phyloP scores from a whole-genome alignment of 1,139 yeast species.

The Blastobotrys elegans region DNA sequence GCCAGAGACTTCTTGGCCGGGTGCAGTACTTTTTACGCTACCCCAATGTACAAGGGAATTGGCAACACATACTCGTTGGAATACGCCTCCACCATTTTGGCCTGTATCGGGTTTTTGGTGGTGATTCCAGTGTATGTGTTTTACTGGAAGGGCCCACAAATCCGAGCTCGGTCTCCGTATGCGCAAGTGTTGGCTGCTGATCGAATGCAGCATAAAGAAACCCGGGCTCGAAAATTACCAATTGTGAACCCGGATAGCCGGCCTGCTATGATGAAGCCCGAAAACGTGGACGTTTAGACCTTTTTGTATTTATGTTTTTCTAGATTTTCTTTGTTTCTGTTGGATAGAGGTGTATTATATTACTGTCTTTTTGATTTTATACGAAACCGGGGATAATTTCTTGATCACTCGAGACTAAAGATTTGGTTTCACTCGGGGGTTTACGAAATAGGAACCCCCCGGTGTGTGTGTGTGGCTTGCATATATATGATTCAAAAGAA shows the following conservation, averaged over 20 bases:
- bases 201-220: constrained; percentile 2
- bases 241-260: neutral
- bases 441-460: too few relatives aligned
- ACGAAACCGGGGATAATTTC: too few relatives aligned
- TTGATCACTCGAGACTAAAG: too few relatives aligned
- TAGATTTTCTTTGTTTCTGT: neutral
- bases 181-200: constrained; percentile 21
- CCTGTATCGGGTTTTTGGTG: constrained; percentile 30
- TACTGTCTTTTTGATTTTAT: too few relatives aligned
- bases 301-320: neutral
- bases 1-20: constrained; percentile 42
- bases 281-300: neutral
- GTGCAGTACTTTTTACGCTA: constrained; percentile 37
- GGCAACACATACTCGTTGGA: constrained; percentile 29
- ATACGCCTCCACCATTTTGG: constrained; percentile 39
- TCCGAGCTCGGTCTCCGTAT: constrained; percentile 45
- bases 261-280: neutral
- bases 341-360: neutral
- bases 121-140: constrained; percentile 39
- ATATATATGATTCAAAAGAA: too few relatives aligned
- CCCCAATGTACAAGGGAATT: constrained; percentile 35
- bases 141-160: constrained; percentile 46
- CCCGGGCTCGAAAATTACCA: neutral
- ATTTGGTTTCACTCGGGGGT: too few relatives aligned
- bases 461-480: too few relatives aligned